These are phyloP conservation scores for Geranium rotundifolium DNA, from an alignment of 345 rosid species.

Conservation along the genomic window DNA sequence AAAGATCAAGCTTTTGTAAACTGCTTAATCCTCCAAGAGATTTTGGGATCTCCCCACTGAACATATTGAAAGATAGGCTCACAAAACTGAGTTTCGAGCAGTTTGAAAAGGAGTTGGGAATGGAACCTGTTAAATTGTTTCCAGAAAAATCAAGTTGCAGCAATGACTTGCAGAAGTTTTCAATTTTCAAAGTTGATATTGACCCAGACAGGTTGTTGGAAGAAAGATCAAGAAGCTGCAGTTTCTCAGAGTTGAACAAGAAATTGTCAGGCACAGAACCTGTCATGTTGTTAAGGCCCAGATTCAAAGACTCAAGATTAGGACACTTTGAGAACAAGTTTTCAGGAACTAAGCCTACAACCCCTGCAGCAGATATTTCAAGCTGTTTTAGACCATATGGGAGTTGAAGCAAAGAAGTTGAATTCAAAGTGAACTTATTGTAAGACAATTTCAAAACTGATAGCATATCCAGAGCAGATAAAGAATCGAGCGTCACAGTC, in stretches of 20 bases:
- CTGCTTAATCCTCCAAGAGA: constrained; percentile 43
- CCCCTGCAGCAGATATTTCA: constrained; percentile 50
- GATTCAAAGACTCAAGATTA: constrained; percentile 41
- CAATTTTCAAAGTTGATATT: constrained; percentile 42
- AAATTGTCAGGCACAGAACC: constrained; percentile 52
- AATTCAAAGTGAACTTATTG: constrained; percentile 42
- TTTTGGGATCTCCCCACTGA: constrained; percentile 59
- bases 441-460: constrained; percentile 50
- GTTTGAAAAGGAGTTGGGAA: constrained; percentile 58
- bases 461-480: constrained; percentile 49
- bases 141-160: constrained; percentile 56
- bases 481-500: constrained; percentile 38
- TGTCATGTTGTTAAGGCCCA: constrained; percentile 60
- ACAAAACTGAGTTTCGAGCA: constrained; percentile 64
- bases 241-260: constrained; percentile 40
- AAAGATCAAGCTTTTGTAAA: constrained; percentile 66
- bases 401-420: constrained; percentile 68
- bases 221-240: constrained; percentile 69
- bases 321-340: constrained; percentile 44
- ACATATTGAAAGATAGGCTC: constrained; percentile 50
- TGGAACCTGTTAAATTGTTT: constrained; percentile 39
- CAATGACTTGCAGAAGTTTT: constrained; percentile 52
- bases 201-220: constrained; percentile 77
- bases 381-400: constrained; percentile 57
- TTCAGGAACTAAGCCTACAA: constrained; percentile 55